Evolutionary conservation across 208 protist genomes (phyloP).

Genomic region (Novymonas esmeraldas): DNA sequence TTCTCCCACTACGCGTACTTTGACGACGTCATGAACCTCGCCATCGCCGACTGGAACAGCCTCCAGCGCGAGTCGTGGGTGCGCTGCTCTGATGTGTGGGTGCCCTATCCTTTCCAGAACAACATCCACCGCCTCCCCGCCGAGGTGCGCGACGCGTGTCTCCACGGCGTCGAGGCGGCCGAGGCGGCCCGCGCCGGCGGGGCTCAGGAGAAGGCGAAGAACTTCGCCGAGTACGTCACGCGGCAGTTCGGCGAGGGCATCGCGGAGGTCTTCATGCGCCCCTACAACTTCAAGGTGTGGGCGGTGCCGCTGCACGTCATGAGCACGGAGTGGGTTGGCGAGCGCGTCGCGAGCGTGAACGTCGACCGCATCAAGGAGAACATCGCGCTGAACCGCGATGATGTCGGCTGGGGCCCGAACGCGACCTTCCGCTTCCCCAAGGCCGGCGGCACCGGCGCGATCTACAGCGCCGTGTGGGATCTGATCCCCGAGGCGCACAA

Average conservation of each 20-base stretch:
- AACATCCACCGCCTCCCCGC: constrained; percentile 78
- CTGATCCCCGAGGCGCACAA: constrained; percentile 46
- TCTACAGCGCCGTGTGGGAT: constrained; percentile 49
- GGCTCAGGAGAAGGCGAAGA: constrained; percentile 19
- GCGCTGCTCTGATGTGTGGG: constrained; percentile 49
- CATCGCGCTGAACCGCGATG: constrained; percentile 50
- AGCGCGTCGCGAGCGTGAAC: constrained; percentile 76
- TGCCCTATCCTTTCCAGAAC: constrained; percentile 82
- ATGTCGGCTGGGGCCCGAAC: constrained; percentile 81
- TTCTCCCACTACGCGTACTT: constrained; percentile 89
- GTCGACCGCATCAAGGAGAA: constrained; percentile 58
- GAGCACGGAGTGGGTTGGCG: constrained; percentile 75
- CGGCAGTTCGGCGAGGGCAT: constrained; percentile 71
- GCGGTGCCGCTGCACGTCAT: constrained; percentile 64
- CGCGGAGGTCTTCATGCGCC: constrained; percentile 69
- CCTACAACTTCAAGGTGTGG: constrained; percentile 89
- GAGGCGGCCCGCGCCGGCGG: constrained; percentile 7
- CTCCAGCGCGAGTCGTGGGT: constrained; percentile 69
- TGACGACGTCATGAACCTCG: constrained; percentile 72
- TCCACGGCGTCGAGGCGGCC: constrained; percentile 52
- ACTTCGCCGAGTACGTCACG: constrained; percentile 63
- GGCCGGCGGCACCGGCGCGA: constrained; percentile 66
- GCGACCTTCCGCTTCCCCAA: constrained; percentile 77
- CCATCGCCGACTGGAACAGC: constrained; percentile 49
- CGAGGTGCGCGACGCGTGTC: constrained; percentile 38